Conservation (phyloP, 140 eudicot genomes). For the Ambrosia hybrid region DNA sequence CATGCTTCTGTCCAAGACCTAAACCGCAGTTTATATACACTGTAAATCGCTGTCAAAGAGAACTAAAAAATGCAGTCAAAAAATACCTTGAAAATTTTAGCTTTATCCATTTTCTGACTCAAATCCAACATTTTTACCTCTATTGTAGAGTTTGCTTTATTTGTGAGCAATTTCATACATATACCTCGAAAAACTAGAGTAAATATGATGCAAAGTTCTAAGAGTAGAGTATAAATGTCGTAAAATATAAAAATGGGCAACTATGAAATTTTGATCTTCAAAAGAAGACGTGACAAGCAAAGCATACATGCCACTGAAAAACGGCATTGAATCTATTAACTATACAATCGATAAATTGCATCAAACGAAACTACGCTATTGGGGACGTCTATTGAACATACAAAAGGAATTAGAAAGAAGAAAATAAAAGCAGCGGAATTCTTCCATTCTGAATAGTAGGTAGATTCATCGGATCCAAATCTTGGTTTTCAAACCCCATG, state of each 20-base stretch:
- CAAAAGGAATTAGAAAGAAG: background rate
- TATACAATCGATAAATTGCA: background rate
- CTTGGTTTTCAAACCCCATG: slow-evolving; percentile 1
- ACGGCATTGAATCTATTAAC: background rate
- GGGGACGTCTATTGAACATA: slow-evolving; percentile 10
- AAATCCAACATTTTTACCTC: too few relatives aligned
- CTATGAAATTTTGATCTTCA: too few relatives aligned
- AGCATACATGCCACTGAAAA: background rate
- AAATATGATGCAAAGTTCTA: background rate
- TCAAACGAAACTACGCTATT: slow-evolving; percentile 16
- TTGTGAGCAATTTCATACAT: background rate
- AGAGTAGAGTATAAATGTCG: background rate
- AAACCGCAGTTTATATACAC: too few relatives aligned
- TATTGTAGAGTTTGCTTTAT: background rate
- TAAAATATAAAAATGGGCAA: background rate
- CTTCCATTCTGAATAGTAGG: slow-evolving; percentile 13
- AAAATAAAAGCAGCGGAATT: background rate
- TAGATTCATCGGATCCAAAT: background rate
- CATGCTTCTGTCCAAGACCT: too few relatives aligned
- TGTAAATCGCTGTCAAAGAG: too few relatives aligned
- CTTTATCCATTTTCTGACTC: too few relatives aligned
- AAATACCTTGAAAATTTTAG: too few relatives aligned
- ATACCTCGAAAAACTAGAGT: background rate
- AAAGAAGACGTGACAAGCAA: background rate
- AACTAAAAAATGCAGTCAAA: too few relatives aligned